Percentiles rank a stretch among this genome's conserved stretches.
These are phyloP conservation scores for Obelidium mucronatum DNA, from an alignment of 192 early-diverging fungal species.

Conservation along the genomic window DNA sequence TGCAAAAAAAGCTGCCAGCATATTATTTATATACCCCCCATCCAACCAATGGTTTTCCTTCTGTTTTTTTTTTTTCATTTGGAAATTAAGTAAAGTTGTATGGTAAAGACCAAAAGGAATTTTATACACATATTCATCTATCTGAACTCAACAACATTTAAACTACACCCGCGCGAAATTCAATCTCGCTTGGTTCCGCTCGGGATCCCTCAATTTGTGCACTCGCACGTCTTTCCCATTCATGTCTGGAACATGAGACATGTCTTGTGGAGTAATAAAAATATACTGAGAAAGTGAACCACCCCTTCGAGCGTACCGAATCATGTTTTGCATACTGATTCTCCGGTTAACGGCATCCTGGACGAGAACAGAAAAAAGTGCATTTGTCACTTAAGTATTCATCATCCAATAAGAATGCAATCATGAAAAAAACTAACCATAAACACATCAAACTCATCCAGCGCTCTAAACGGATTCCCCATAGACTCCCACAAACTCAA, in stretches of 20 bases:
- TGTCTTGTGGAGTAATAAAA: conserved; percentile 95
- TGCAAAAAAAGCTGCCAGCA: no score
- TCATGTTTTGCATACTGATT: conserved; percentile 88
- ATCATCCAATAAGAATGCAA: background rate
- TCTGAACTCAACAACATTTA: no score
- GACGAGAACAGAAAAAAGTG: no score
- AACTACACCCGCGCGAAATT: no score
- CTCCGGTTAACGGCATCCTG: conserved; percentile 93
- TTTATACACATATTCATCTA: no score
- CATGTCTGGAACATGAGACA: conserved; percentile 50
- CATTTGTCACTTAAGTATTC: no score
- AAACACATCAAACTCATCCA: conserved; percentile 99
- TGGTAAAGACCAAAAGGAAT: no score
- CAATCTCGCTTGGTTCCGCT: conserved; percentile 35
- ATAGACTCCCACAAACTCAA: conserved; percentile 94
- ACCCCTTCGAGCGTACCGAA: conserved; percentile 76
- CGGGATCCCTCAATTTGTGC: conserved; percentile 59
- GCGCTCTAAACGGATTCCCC: conserved; percentile 86
- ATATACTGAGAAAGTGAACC: conserved; percentile 82
- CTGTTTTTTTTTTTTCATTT: no score
- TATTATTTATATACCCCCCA: no score
- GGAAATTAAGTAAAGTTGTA: no score
- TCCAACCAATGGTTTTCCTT: no score
- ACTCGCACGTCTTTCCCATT: conserved; percentile 50
- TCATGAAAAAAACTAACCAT: conserved; percentile 63